Evolutionary conservation across 1,284 basidiomycete species (phyloP), one percentile per base, ranked within the genome.

Genomic region (Amylostereum areolatum): DNA sequence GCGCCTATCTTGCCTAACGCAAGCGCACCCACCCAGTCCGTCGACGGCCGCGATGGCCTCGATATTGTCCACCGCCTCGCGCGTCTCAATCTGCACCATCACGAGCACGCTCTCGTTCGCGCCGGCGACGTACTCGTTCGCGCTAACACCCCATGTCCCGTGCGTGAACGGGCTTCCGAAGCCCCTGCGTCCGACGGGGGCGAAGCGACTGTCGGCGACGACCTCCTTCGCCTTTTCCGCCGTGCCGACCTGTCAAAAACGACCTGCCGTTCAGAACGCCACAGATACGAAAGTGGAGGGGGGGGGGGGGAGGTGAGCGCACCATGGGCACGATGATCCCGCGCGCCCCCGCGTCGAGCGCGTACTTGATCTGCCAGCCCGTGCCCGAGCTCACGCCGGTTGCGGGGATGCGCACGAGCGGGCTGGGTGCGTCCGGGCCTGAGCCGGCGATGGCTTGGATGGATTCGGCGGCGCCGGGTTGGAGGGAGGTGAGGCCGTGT

Each of bases 291-390:
- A 31, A 35, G 32, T 12, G 37, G 11, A 32, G 10, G n/a, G 7
- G 3, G 30, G 5, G 33, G 9, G 4, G 18, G 35, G 2, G 32
- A 18, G 25, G 43, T 27, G 25, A 55, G 18, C 66, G 46, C 54
- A 83, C 80, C 78, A 86, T 80, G 3, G 83, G 83, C 0, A 85
- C 78, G 36, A 86, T 61, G 8, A 84, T 64, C 2, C 83, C 83
- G 34, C 71, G 67, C 12, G 81, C 82, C 7, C 82, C 81, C 0
- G 77, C 77, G 59, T 85, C 82, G 33, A 85, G 70, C 1, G 75
- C 81, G 51, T 80, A 71, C 65, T 85, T 85, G 62, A 85, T 82
- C 62, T 83, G 81, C 81, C 82, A 84, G 47, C 69, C 70, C 1
- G 75, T 76, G 52, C 80, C 74, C 1, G 69, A 64, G 37, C 71